Conservation (phyloP, 352 stramenopile species). For the Phytophthora pinifolia region DNA sequence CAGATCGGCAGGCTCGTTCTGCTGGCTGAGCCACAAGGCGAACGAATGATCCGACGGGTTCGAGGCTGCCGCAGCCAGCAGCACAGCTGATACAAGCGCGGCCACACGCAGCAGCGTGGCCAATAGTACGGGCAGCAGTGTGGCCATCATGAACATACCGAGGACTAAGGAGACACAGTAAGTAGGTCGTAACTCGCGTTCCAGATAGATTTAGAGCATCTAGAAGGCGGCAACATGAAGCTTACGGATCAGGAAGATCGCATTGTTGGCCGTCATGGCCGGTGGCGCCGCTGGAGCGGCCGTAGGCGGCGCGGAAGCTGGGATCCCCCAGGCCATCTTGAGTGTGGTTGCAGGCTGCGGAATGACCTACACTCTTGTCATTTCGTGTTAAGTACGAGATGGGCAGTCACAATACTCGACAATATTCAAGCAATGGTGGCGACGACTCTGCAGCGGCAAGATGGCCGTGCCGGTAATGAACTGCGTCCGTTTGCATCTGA, state of each 20-base stretch:
- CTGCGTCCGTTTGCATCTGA: slow-evolving; percentile 74
- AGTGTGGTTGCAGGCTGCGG: neutral
- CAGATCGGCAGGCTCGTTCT: slow-evolving; percentile 41
- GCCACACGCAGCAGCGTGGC: slow-evolving; percentile 41
- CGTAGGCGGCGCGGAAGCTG: slow-evolving; percentile 13
- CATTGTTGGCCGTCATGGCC: slow-evolving; percentile 57
- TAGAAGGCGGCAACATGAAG: neutral
- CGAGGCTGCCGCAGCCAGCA: slow-evolving; percentile 38
- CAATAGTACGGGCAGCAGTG: slow-evolving; percentile 62
- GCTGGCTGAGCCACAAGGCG: slow-evolving; percentile 58
- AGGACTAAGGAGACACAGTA: slow-evolving; percentile 34
- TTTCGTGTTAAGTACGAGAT: neutral
- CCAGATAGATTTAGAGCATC: slow-evolving; percentile 4
- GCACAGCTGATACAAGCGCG: slow-evolving; percentile 28
- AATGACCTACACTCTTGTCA: slow-evolving; percentile 6
- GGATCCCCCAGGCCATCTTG: slow-evolving; percentile 22
- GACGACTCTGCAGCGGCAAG: slow-evolving; percentile 42
- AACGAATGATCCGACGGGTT: slow-evolving; percentile 79
- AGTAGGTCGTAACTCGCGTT: neutral
- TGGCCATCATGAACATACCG: slow-evolving; percentile 69
- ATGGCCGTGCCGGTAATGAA: slow-evolving; percentile 76
- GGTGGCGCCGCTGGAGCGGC: slow-evolving; percentile 14
- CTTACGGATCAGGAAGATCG: slow-evolving; percentile 72
- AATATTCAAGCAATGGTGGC: slow-evolving; percentile 38
- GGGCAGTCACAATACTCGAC: slow-evolving; percentile 6